A percentile compares a stretch with the other conserved stretches of the same genome.
Evolutionary conservation across 257 asterid species (phyloP).

Genomic region (Echium plantagineum): DNA sequence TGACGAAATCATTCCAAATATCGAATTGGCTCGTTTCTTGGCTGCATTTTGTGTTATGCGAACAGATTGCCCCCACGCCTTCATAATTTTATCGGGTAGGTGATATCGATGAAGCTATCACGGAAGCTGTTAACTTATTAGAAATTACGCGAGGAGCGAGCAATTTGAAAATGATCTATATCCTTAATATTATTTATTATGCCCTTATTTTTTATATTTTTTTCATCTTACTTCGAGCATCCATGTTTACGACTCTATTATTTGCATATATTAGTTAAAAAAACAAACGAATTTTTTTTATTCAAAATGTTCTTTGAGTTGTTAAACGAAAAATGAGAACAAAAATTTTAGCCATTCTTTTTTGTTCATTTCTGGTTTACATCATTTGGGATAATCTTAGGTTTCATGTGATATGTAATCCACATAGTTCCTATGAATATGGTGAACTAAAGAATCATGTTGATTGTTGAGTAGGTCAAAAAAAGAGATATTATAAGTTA

Average conservation of each 20-base stretch:
- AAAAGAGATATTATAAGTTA: too few species aligned
- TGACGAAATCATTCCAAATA: conserved; percentile 46
- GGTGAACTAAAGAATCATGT: conserved; percentile 14
- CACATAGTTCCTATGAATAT: conserved; percentile 21
- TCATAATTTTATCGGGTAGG: conserved; percentile 28
- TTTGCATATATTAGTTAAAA: too few species aligned
- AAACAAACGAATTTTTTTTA: too few species aligned
- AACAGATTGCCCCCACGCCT: conserved; percentile 95
- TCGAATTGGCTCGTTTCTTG: conserved; percentile 69
- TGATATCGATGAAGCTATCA: background rate
- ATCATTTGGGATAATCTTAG: conserved; percentile 1
- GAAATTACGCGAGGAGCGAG: too few species aligned
- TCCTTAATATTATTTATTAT: background rate
- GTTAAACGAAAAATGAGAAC: too few species aligned
- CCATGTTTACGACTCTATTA: too few species aligned
- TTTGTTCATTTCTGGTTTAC: conserved; percentile 5
- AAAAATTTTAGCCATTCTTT: conserved; percentile 15
- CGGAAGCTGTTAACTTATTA: too few species aligned
- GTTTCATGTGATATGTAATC: conserved; percentile 10
- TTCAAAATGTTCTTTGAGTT: too few species aligned
- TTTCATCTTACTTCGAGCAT: too few species aligned
- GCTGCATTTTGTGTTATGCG: conserved; percentile 85
- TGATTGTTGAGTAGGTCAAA: background rate
- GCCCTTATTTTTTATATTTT: too few species aligned
- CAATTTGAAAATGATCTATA: background rate